Percentiles rank a stretch among this genome's conserved stretches.
phyloP scores from a whole-genome alignment of 2,329 filamentous ascomycete genomes.

The Aspergillus hortae region DNA sequence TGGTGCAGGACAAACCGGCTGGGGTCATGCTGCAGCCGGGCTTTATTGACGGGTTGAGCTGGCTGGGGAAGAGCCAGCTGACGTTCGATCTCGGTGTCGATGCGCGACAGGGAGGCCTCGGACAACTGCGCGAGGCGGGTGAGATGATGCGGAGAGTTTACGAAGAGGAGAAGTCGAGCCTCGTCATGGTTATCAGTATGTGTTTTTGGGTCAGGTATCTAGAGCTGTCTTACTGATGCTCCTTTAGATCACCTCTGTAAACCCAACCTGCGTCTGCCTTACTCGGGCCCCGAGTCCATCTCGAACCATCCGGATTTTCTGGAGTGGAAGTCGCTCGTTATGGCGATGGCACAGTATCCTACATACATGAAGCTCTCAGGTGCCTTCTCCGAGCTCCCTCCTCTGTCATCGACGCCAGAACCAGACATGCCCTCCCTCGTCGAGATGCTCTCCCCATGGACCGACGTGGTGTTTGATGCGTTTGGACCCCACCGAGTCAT shows the following conservation, averaged over 20 bases:
- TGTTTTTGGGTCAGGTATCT: background rate
- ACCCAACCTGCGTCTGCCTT: slow-evolving; percentile 63
- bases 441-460: slow-evolving; percentile 64
- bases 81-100: slow-evolving; percentile 84
- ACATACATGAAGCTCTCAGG: slow-evolving; percentile 93
- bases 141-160: slow-evolving; percentile 68
- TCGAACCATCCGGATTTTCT: slow-evolving; percentile 54
- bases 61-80: slow-evolving; percentile 61
- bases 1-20: slow-evolving; percentile 72
- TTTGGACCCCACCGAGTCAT: slow-evolving; percentile 74
- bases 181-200: slow-evolving; percentile 63
- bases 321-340: slow-evolving; percentile 68
- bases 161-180: slow-evolving; percentile 53
- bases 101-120: slow-evolving; percentile 69
- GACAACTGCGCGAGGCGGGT: slow-evolving; percentile 68
- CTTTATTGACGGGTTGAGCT: slow-evolving; percentile 64
- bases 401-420: slow-evolving; percentile 31
- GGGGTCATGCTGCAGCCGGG: slow-evolving; percentile 61
- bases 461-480: slow-evolving; percentile 65
- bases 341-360: slow-evolving; percentile 60
- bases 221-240: slow-evolving; percentile 12
- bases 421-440: slow-evolving; percentile 40
- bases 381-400: slow-evolving; percentile 71
- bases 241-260: slow-evolving; percentile 81
- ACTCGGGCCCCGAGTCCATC: slow-evolving; percentile 45